A percentile compares a stretch with the other conserved stretches of the same genome.
Evolutionary conservation across 2,329 filamentous ascomycete genomes (phyloP).

Genomic region (Botrytis tulipae): DNA sequence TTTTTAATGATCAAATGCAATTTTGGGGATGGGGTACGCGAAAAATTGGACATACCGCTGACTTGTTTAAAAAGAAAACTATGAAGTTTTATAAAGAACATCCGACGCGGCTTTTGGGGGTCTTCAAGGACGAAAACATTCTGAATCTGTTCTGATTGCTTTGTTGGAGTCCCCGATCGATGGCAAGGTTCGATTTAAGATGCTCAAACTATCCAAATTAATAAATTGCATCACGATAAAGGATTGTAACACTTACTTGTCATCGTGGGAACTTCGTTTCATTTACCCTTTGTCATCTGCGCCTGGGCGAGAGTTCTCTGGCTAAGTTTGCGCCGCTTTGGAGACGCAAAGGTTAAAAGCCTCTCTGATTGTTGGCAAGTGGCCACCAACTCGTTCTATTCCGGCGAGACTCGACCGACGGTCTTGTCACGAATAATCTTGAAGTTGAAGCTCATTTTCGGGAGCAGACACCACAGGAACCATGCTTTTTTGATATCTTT

Average conservation of each 20-base stretch:
- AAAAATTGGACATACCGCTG: background rate
- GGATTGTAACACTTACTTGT: background rate
- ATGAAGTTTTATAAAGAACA: no score
- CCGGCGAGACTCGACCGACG: background rate
- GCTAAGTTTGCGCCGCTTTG: slow-evolving; percentile 31
- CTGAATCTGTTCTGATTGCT: no score
- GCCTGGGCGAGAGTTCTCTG: slow-evolving; percentile 17
- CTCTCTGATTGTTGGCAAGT: rapidly evolving
- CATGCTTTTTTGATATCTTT: background rate
- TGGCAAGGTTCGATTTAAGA: slow-evolving; percentile 38
- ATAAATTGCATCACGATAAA: background rate
- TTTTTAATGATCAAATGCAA: background rate
- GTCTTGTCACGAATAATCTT: background rate
- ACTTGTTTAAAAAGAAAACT: background rate
- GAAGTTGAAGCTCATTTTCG: background rate
- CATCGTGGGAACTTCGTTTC: background rate
- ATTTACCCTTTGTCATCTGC: slow-evolving; percentile 16
- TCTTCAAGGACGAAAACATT: no score
- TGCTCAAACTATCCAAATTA: slow-evolving; percentile 3
- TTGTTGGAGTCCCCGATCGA: no score
- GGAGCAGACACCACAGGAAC: background rate
- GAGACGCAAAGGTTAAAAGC: background rate
- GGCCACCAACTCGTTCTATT: background rate
- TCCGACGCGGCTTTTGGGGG: no score
- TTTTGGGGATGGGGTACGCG: background rate